Conservation (phyloP, 495 filamentous ascomycete genomes). For the Hypomontagnella submonticulosa region DNA sequence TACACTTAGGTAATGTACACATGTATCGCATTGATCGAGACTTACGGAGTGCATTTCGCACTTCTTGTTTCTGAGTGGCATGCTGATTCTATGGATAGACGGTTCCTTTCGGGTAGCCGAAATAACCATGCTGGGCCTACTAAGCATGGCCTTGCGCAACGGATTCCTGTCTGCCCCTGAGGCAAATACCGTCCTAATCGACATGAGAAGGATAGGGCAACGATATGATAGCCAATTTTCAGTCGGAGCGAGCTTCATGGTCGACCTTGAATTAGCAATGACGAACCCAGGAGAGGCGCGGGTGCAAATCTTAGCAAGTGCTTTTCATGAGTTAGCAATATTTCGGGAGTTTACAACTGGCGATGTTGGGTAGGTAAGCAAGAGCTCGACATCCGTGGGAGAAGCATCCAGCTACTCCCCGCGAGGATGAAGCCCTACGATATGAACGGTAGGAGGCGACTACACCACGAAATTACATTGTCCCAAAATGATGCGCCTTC, state of each 20-base stretch:
- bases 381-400: slow-evolving; percentile 18
- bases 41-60: not conserved
- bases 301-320: slow-evolving; percentile 38
- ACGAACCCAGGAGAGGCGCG: slow-evolving; percentile 33
- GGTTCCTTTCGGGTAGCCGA: slow-evolving; percentile 32
- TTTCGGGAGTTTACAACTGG: slow-evolving; percentile 43
- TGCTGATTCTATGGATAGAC: slow-evolving; percentile 28
- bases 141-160: slow-evolving; percentile 43
- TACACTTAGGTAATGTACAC: not conserved
- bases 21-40: not conserved
- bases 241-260: slow-evolving; percentile 40
- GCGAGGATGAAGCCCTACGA: slow-evolving; percentile 15
- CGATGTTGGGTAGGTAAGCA: slow-evolving; percentile 37
- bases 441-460: slow-evolving; percentile 24
- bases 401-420: slow-evolving; percentile 11
- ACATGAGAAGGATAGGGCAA: slow-evolving; percentile 28
- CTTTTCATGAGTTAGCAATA: slow-evolving; percentile 39
- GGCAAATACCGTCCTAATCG: slow-evolving; percentile 27
- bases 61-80: not conserved
- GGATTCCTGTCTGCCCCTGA: slow-evolving; percentile 27
- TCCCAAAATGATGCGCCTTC: slow-evolving; percentile 8
- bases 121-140: slow-evolving; percentile 33
- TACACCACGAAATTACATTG: not conserved
- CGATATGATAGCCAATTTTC: slow-evolving; percentile 29
- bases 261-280: slow-evolving; percentile 42